Evolutionary conservation across 371 early-diverging fungal species (phyloP).

Genomic region (Syncephalastrum racemosum): DNA sequence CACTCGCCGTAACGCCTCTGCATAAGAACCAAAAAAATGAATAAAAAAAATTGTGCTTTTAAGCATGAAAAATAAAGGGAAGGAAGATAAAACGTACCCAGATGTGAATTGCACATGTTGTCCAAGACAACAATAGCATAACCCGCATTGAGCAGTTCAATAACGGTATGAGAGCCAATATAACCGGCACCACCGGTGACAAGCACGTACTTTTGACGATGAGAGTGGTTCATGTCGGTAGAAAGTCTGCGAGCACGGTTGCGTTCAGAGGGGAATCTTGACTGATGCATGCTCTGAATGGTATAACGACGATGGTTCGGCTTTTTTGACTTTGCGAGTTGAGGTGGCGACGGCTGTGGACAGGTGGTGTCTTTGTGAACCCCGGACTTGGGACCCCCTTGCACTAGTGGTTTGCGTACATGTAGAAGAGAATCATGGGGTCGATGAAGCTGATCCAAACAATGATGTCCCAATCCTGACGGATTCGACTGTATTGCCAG

Average conservation of each 20-base stretch:
- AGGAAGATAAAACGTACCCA: constrained; percentile 23
- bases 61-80: no score
- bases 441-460: no score
- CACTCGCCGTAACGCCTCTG: constrained; percentile 50
- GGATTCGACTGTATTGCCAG: no score
- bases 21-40: constrained; percentile 7
- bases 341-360: no score
- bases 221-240: constrained; percentile 18
- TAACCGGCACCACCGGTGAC: constrained; percentile 93
- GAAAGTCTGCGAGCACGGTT: constrained; percentile 6
- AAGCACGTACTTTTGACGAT: constrained; percentile 56
- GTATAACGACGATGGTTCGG: constrained; percentile 16
- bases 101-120: constrained; percentile 69
- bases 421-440: no score
- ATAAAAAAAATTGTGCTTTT: background rate
- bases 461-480: no score
- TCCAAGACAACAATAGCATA: constrained; percentile 80
- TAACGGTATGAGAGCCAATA: constrained; percentile 87
- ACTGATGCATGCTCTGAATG: constrained; percentile 8
- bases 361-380: no score
- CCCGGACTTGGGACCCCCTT: no score
- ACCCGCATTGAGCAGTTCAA: constrained; percentile 72
- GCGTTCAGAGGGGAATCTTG: constrained; percentile 7
- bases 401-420: no score
- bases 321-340: background rate